Percentiles rank a stretch among this genome's conserved stretches.
Evolutionary conservation across 2,329 filamentous ascomycete genomes (phyloP).

Genomic region (Teratosphaeria destructans): DNA sequence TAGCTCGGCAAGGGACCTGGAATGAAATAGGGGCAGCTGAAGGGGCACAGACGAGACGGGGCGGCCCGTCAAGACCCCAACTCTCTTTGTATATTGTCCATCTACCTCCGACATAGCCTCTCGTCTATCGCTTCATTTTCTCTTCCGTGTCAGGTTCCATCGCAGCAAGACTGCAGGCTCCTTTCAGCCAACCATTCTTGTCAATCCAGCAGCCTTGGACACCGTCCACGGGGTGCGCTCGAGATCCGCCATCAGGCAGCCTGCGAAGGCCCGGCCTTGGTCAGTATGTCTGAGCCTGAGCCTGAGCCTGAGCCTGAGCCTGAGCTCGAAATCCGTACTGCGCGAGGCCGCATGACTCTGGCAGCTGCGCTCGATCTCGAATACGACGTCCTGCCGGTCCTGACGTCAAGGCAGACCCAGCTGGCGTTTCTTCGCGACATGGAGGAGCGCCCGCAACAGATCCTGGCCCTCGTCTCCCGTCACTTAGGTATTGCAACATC

Average conservation of each 20-base stretch:
- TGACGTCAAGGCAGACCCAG: neutral
- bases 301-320: too few species aligned
- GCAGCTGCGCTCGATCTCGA: neutral
- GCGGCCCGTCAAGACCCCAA: too few species aligned
- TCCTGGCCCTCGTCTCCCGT: neutral
- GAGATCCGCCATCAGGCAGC: neutral
- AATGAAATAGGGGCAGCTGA: too few species aligned
- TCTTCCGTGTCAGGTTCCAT: neutral
- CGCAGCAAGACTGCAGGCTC: neutral
- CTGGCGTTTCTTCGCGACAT: neutral
- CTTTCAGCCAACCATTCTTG: neutral
- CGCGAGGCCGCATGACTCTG: neutral
- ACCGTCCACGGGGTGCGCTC: neutral
- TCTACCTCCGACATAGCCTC: too few species aligned
- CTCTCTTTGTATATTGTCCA: too few species aligned
- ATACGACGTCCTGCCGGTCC: neutral
- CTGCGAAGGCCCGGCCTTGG: neutral
- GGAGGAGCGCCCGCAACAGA: neutral
- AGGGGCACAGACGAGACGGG: too few species aligned
- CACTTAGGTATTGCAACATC: neutral
- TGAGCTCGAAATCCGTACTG: neutral
- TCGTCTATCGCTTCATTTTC: neutral
- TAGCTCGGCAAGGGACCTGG: too few species aligned
- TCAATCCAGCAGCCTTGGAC: neutral
- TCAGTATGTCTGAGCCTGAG: neutral